phyloP scores from a whole-genome alignment of 371 early-diverging fungal species.

The Mycotypha africana region DNA sequence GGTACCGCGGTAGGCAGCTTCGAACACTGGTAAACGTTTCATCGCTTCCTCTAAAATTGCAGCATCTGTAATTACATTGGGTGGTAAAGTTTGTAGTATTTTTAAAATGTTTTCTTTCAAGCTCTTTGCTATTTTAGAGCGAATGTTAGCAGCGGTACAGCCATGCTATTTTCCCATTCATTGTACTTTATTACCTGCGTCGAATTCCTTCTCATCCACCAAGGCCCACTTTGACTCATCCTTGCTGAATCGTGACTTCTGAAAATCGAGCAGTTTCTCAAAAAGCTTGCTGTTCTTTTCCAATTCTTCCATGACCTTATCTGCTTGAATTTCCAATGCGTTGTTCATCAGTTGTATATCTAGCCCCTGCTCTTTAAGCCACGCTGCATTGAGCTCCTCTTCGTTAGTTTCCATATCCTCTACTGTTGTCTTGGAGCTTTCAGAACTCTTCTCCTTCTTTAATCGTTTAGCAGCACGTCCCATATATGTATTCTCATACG shows the following conservation, averaged over 20 bases:
- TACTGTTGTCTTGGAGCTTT: not conserved
- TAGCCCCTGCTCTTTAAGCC: conserved; percentile 36
- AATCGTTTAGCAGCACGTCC: conserved; percentile 33
- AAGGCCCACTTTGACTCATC: conserved; percentile 20
- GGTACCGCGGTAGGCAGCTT: conserved; percentile 46
- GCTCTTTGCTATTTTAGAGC: no score
- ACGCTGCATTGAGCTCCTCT: conserved; percentile 26
- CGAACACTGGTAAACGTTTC: conserved; percentile 36
- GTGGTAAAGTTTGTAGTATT: conserved; percentile 34
- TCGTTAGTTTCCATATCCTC: conserved; percentile 1
- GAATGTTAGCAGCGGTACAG: no score
- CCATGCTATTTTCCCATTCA: no score
- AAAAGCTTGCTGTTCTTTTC: conserved; percentile 29
- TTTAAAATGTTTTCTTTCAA: conserved; percentile 35
- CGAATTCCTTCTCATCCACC: conserved; percentile 25
- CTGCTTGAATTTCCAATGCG: conserved; percentile 13
- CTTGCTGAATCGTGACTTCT: conserved; percentile 32
- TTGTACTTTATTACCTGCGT: conserved; percentile 34
- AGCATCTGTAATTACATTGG: conserved; percentile 32
- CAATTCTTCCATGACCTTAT: conserved; percentile 17
- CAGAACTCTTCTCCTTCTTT: conserved; percentile 1
- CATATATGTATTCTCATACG: conserved; percentile 39
- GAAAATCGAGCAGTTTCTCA: conserved; percentile 22
- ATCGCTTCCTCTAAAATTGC: conserved; percentile 43
- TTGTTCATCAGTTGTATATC: conserved; percentile 25